Evolutionary conservation across 1,284 basidiomycete genomes (phyloP).

Genomic region (Cutaneotrichosporon curvatum): DNA sequence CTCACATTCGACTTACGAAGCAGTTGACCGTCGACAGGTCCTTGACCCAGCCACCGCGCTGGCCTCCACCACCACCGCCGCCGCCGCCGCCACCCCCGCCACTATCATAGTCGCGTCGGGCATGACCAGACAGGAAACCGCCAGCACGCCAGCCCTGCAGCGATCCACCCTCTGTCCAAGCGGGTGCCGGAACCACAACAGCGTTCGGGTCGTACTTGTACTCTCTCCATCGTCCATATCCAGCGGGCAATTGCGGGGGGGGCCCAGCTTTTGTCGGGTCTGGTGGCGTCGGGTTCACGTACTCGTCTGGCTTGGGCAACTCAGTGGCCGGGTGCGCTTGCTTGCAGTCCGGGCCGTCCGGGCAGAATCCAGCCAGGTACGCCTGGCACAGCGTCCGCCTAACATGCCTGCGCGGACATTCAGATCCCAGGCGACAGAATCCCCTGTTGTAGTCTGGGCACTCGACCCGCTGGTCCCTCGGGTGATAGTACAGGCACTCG

Average conservation of each 20-base stretch:
- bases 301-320: conserved; percentile 61
- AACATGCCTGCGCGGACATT: conserved; percentile 87
- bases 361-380: conserved; percentile 92
- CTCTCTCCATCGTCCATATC: conserved; percentile 66
- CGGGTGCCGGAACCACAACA: conserved; percentile 33
- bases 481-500: conserved; percentile 96
- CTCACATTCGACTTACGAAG: conserved; percentile 48
- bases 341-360: conserved; percentile 81
- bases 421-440: conserved; percentile 85
- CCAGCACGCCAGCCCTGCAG: conserved; percentile 37
- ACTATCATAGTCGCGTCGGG: conserved; percentile 20
- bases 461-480: conserved; percentile 76
- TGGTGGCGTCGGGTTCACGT: conserved; percentile 68
- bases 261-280: conserved; percentile 74
- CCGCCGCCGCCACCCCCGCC: conserved; percentile 37
- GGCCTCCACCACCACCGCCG: conserved; percentile 23
- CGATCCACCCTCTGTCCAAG: conserved; percentile 39
- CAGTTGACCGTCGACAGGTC: conserved; percentile 74
- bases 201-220: conserved; percentile 65
- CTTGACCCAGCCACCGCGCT: conserved; percentile 35
- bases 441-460: conserved; percentile 94
- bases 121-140: conserved; percentile 32
- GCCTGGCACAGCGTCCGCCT: conserved; percentile 81
- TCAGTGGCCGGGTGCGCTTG: conserved; percentile 60
- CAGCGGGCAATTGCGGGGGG: conserved; percentile 63